Evolutionary conservation across 2,329 filamentous ascomycete genomes (phyloP), one percentile per base, ranked within the genome.

Genomic region (Pseudogymnoascus sp.): DNA sequence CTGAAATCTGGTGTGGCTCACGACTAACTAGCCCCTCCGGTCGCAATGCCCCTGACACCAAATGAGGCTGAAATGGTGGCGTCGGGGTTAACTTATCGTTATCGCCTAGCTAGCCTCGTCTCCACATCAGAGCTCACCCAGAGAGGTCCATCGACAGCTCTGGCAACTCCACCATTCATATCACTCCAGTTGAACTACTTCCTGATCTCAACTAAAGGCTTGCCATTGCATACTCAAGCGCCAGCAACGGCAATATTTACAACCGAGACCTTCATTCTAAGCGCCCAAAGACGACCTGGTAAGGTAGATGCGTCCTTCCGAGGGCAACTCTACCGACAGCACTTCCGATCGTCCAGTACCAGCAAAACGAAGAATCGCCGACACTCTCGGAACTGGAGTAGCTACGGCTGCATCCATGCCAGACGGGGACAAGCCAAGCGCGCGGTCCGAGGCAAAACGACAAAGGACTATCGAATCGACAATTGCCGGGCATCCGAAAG

Each of bases 261-360:
- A 10, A 55, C 29, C n/a, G n/a, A 33, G 10, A 12, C 10, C 5
- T 2, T 19, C 2, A 2, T 19, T 33, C 16, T 12, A 33, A 55
- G 33, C 59, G 61, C 61, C 41, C 39, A 62, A 52, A 58, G 65
- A 67, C 68, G 65, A 66, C 64, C 55, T 61, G 52, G 61, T 61
- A 29, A 67, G 63, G 68, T 69, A 70, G 65, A 73, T 73, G 71
- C 68, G 68, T 66, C 66, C 68, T 66, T 67, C 67, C 58, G 45
- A 66, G 65, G 66, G 68, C 61, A 62, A 61, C 55, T 63, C 68
- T 63, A 60, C 63, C 64, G 64, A 69, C 60, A 67, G 64, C 29
- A 64, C 61, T 49, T 59, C 62, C 63, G 65, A 39, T 49, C 45
- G 61, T 10, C 61, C 68, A 12, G 61, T 55, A 62, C 39, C 64